Conservation (phyloP, 78 protist genomes). For the Dictyostelium firmibasis region DNA sequence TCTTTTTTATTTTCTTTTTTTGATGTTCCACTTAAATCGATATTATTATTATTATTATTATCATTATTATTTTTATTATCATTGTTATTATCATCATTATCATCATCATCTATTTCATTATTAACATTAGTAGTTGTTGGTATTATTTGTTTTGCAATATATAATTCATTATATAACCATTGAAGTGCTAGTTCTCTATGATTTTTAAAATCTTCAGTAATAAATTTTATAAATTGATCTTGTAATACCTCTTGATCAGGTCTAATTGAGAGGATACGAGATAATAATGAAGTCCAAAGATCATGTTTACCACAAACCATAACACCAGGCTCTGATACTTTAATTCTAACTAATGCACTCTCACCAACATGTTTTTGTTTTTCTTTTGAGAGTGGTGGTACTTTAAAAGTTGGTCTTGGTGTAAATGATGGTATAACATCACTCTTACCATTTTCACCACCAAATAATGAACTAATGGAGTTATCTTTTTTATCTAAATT, state of each 20-base stretch:
- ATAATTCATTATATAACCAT: constrained; percentile 59
- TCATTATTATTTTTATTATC: not conserved
- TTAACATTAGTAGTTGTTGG: not conserved
- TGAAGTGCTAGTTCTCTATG: constrained; percentile 52
- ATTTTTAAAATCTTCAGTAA: not conserved
- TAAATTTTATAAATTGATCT: constrained; percentile 10
- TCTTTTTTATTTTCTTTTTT: not conserved
- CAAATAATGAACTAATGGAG: not conserved
- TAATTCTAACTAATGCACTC: constrained; percentile 9
- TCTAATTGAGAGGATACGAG: constrained; percentile 5
- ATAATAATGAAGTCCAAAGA: constrained; percentile 42
- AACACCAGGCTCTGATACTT: constrained; percentile 14
- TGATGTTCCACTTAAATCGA: too few relatives aligned
- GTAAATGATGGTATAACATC: not conserved
- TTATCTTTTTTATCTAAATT: not conserved
- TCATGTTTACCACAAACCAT: constrained; percentile 2
- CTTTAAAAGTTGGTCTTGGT: constrained; percentile 32
- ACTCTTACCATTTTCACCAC: not conserved
- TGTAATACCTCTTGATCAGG: not conserved
- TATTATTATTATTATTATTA: not conserved
- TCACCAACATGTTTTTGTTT: not conserved
- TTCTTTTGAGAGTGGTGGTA: not conserved
- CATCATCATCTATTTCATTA: not conserved
- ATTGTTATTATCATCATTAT: not conserved
- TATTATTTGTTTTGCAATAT: not conserved